These are phyloP conservation scores for Lomentospora prolificans DNA, from an alignment of 2,329 filamentous ascomycete species.

Conservation along the genomic window DNA sequence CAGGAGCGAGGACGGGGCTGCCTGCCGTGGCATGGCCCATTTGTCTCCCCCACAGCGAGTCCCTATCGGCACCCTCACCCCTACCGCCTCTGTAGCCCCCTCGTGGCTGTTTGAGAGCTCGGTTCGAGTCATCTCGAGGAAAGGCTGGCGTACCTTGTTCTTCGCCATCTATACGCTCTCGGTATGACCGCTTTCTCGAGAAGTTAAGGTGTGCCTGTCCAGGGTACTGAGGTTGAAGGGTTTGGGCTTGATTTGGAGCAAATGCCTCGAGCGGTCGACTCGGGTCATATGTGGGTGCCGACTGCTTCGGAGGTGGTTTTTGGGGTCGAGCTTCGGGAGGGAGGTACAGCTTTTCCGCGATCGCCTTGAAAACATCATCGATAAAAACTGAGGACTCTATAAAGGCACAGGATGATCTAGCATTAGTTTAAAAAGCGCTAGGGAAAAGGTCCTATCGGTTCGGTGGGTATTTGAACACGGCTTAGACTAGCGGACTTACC, in stretches of 20 bases:
- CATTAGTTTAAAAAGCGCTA: background rate
- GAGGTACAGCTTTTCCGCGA: conserved; percentile 52
- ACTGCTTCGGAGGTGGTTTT: background rate
- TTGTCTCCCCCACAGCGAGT: background rate
- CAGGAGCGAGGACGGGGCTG: background rate
- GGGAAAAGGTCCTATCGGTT: background rate
- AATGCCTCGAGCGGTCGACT: background rate
- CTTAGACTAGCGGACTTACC: conserved; percentile 6
- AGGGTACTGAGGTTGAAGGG: background rate
- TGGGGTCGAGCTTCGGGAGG: conserved; percentile 31
- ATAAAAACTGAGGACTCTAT: conserved; percentile 54
- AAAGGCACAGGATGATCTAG: background rate
- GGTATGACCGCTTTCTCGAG: conserved; percentile 11
- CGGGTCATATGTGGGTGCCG: background rate
- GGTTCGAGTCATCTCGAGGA: background rate
- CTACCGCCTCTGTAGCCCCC: background rate
- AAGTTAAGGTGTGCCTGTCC: conserved; percentile 7
- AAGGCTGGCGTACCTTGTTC: background rate
- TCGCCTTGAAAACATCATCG: conserved; percentile 58
- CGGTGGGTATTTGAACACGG: no score
- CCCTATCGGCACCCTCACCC: background rate
- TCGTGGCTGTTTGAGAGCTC: background rate
- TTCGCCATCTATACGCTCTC: background rate
- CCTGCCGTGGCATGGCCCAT: conserved; percentile 6
- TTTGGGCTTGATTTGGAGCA: background rate